phyloP scores from a whole-genome alignment of 106 monocot species.

The Dendrobium huoshanense region DNA sequence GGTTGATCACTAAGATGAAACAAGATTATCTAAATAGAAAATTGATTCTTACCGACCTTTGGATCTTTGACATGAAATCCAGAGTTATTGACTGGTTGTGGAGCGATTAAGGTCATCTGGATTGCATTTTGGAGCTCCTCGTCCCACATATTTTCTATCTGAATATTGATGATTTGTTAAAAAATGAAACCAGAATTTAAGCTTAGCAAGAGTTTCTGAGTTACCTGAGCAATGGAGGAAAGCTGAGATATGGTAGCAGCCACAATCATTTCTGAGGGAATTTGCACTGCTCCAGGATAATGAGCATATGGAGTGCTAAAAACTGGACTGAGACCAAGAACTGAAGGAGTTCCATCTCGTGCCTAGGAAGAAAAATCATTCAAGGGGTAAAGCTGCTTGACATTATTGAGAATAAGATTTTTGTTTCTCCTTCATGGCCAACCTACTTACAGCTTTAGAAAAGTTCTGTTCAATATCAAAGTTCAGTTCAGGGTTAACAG shows the following conservation, averaged over 20 bases:
- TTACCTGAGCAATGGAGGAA: slow-evolving; percentile 32
- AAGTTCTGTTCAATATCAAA: slow-evolving; percentile 43
- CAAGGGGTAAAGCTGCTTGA: not conserved
- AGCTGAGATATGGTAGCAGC: slow-evolving; percentile 14
- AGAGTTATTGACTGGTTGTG: not conserved
- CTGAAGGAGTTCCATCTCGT: slow-evolving; percentile 12
- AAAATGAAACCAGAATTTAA: not conserved
- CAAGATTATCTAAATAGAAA: not conserved
- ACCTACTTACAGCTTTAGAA: slow-evolving; percentile 43
- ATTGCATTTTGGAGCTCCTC: slow-evolving; percentile 62
- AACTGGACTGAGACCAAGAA: slow-evolving; percentile 8
- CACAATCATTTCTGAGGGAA: slow-evolving; percentile 16
- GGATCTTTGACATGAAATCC: not conserved
- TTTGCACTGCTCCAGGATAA: slow-evolving; percentile 21
- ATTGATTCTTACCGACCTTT: not conserved
- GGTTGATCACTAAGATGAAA: not conserved
- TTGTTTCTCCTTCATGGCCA: not conserved
- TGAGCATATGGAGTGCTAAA: slow-evolving; percentile 16
- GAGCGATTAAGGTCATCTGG: slow-evolving; percentile 31
- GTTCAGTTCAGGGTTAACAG: slow-evolving; percentile 57
- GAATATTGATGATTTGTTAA: not conserved
- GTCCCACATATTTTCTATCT: slow-evolving; percentile 43
- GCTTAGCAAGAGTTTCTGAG: not conserved
- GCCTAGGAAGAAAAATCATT: slow-evolving; percentile 2
- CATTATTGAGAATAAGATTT: not conserved